Evolutionary conservation across 202 grass and related monocot species (phyloP).

Genomic region (Saccharum hybrid): DNA sequence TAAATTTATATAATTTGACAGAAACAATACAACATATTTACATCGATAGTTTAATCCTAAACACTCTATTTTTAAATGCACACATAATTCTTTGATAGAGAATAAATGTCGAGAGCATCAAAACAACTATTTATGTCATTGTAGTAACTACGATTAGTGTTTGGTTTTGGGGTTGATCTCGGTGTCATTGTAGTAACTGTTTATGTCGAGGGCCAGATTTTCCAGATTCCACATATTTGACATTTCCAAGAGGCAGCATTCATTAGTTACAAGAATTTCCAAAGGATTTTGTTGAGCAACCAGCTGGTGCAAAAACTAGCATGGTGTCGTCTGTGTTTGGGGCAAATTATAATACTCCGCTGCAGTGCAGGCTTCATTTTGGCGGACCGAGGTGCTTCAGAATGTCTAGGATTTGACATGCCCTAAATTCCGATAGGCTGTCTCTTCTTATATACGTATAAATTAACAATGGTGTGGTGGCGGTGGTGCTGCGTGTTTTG

Average conservation of each 20-base stretch:
- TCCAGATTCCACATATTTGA: neutral
- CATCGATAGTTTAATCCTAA: too few relatives aligned
- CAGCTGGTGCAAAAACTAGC: neutral
- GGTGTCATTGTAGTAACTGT: too few relatives aligned
- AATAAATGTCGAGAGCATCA: too few relatives aligned
- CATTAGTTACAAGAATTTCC: neutral
- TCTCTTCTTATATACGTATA: neutral
- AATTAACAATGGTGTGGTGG: neutral
- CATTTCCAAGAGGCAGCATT: neutral
- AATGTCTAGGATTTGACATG: constrained; percentile 22
- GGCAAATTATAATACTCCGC: neutral
- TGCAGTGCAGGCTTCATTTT: neutral
- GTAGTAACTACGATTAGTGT: too few relatives aligned
- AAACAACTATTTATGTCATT: too few relatives aligned
- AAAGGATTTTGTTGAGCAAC: neutral
- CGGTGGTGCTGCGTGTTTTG: constrained; percentile 16
- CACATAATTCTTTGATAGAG: too few relatives aligned
- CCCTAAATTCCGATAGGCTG: constrained; percentile 20
- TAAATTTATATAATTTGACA: too few relatives aligned
- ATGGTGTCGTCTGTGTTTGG: neutral
- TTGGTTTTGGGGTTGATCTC: too few relatives aligned
- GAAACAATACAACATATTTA: too few relatives aligned
- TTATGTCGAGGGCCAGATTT: neutral
- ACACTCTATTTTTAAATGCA: too few relatives aligned
- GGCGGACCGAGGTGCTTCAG: neutral